phyloP scores from a whole-genome alignment of 345 rosid genomes.

The Kandelia obovata region DNA sequence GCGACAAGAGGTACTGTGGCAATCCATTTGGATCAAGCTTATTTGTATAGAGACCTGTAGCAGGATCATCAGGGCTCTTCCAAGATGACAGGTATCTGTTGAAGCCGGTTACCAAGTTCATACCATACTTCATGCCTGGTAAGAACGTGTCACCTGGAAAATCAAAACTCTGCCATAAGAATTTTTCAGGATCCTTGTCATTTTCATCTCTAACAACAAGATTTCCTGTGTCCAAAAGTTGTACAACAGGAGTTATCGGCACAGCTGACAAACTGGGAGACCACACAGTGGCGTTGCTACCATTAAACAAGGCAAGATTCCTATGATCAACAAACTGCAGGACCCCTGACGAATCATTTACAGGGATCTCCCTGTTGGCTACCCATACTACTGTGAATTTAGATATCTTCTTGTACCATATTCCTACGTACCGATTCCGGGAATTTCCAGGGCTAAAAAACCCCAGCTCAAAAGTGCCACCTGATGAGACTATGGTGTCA shows the following conservation, averaged over 20 bases:
- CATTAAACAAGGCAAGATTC: not conserved
- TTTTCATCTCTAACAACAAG: conserved; percentile 5
- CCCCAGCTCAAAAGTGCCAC: conserved; percentile 19
- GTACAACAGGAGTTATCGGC: conserved; percentile 14
- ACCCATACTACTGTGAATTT: conserved; percentile 20
- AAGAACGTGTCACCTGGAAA: conserved; percentile 11
- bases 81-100: conserved; percentile 11
- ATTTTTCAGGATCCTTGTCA: not conserved
- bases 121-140: conserved; percentile 12
- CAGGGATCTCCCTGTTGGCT: conserved; percentile 19
- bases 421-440: conserved; percentile 12
- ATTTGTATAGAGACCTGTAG: conserved; percentile 3
- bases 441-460: conserved; percentile 16
- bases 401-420: conserved; percentile 19
- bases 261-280: conserved; percentile 1
- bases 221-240: conserved; percentile 15
- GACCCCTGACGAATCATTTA: conserved; percentile 11
- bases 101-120: conserved; percentile 5
- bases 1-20: not conserved
- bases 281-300: conserved; percentile 7
- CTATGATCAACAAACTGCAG: not conserved
- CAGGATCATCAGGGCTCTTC: conserved; percentile 10
- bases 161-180: conserved; percentile 22
- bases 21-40: conserved; percentile 10
- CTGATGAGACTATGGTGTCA: conserved; percentile 7